These are phyloP conservation scores for Waltergamsia citrina DNA, from an alignment of 2,329 filamentous ascomycete species.

Conservation along the genomic window DNA sequence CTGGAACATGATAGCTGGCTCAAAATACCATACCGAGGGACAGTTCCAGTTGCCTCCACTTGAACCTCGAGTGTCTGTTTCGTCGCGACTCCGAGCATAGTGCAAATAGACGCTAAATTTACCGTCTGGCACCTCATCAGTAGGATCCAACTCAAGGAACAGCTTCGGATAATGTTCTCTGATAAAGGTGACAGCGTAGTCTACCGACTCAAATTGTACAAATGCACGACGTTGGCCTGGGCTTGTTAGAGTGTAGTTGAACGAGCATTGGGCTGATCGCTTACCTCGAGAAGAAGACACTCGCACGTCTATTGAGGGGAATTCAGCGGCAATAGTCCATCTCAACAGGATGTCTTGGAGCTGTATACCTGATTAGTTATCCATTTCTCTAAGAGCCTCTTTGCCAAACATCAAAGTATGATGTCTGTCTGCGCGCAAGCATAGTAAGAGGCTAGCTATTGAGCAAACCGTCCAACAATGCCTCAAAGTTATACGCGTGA, in stretches of 20 bases:
- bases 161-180: slow-evolving; percentile 31
- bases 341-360: slow-evolving; percentile 25
- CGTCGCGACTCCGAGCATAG: slow-evolving; percentile 28
- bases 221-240: slow-evolving; percentile 31
- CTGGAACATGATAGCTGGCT: neutral
- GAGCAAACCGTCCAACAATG: no score
- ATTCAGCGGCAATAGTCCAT: slow-evolving; percentile 22
- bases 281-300: slow-evolving; percentile 24
- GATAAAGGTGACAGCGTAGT: slow-evolving; percentile 30
- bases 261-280: slow-evolving; percentile 2
- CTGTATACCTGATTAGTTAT: slow-evolving; percentile 17
- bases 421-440: no score
- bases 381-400: neutral
- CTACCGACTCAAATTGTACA: slow-evolving; percentile 28
- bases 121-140: slow-evolving; percentile 28
- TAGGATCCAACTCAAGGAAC: slow-evolving; percentile 22
- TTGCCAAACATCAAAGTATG: no score
- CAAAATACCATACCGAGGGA: slow-evolving; percentile 15
- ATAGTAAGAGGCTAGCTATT: no score
- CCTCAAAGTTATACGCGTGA: no score
- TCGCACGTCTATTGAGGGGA: slow-evolving; percentile 26
- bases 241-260: slow-evolving; percentile 7
- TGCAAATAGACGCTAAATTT: slow-evolving; percentile 27
- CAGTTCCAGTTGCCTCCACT: slow-evolving; percentile 23
- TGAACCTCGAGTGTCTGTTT: slow-evolving; percentile 16